Evolutionary conservation across 495 filamentous ascomycete species (phyloP).

Genomic region (Neurospora africana): DNA sequence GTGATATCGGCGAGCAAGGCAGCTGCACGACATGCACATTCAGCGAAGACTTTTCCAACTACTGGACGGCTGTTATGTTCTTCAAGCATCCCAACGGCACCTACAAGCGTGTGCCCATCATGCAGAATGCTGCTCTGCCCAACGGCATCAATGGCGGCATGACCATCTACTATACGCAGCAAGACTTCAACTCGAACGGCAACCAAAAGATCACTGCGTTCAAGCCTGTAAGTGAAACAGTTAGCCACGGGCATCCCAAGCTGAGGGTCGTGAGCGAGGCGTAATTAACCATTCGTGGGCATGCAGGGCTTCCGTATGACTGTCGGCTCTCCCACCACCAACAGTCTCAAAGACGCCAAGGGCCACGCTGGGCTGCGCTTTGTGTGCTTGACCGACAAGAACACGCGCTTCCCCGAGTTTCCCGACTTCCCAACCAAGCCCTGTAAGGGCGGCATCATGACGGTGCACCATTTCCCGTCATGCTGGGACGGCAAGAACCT

Average conservation of each 20-base stretch:
- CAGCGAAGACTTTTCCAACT: slow-evolving; percentile 19
- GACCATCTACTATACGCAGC: slow-evolving; percentile 40
- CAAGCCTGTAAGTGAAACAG: slow-evolving; percentile 27
- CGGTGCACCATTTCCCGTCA: slow-evolving; percentile 43
- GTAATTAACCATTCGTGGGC: slow-evolving; percentile 1
- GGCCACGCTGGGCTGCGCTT: slow-evolving; percentile 34
- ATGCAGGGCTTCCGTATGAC: slow-evolving; percentile 45
- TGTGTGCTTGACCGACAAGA: slow-evolving; percentile 33
- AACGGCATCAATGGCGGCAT: slow-evolving; percentile 38
- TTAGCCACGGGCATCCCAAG: neutral
- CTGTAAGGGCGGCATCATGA: slow-evolving; percentile 39
- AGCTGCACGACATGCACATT: slow-evolving; percentile 18
- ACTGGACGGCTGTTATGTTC: slow-evolving; percentile 42
- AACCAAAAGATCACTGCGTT: slow-evolving; percentile 37
- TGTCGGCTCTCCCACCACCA: slow-evolving; percentile 34
- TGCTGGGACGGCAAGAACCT: slow-evolving; percentile 51
- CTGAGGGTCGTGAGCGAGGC: neutral
- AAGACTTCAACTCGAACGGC: slow-evolving; percentile 33
- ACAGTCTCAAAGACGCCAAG: slow-evolving; percentile 17
- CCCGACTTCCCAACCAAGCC: slow-evolving; percentile 35
- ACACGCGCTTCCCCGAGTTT: slow-evolving; percentile 34
- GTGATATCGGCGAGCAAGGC: slow-evolving; percentile 32
- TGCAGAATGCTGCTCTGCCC: slow-evolving; percentile 32
- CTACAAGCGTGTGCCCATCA: slow-evolving; percentile 34
- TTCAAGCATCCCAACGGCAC: slow-evolving; percentile 41